Conservation (phyloP, 164 flowering plant genomes). For the Macadamia integrifolia region DNA sequence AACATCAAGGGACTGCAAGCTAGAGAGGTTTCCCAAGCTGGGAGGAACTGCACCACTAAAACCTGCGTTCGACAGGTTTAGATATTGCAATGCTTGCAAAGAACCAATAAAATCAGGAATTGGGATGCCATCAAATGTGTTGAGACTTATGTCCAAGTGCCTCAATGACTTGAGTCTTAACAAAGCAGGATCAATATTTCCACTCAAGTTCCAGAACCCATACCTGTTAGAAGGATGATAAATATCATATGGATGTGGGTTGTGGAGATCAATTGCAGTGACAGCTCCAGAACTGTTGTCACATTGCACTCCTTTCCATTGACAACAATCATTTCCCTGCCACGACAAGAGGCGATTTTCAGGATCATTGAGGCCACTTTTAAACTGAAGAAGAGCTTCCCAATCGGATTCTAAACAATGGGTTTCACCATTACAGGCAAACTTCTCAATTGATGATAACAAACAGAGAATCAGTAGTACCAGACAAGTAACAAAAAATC, state of each 20-base stretch:
- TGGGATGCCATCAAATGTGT: slow-evolving; percentile 19
- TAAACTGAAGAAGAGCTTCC: slow-evolving; percentile 26
- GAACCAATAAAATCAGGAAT: slow-evolving; percentile 30
- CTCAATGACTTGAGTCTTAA: slow-evolving; percentile 20
- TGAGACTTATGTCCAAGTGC: slow-evolving; percentile 26
- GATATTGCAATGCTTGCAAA: slow-evolving; percentile 18
- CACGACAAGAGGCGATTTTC: slow-evolving; percentile 23
- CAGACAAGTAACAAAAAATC: slow-evolving; percentile 1
- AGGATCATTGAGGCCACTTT: slow-evolving; percentile 28
- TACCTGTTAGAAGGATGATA: slow-evolving; percentile 13
- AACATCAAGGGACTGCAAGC: slow-evolving; percentile 22
- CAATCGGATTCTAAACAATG: slow-evolving; percentile 15
- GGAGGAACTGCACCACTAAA: slow-evolving; percentile 24
- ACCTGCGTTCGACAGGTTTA: slow-evolving; percentile 27
- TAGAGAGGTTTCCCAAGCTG: slow-evolving; percentile 23
- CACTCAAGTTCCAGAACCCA: slow-evolving; percentile 30
- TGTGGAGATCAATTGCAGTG: slow-evolving; percentile 23
- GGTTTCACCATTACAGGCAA: slow-evolving; percentile 8
- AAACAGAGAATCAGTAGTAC: slow-evolving; percentile 5
- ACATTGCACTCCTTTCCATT: slow-evolving; percentile 25
- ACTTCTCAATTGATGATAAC: background rate
- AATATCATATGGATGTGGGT: slow-evolving; percentile 11
- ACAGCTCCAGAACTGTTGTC: slow-evolving; percentile 20
- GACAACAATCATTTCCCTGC: slow-evolving; percentile 25
- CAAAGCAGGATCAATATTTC: slow-evolving; percentile 28